Percentiles rank a stretch among this genome's conserved stretches.
Evolutionary conservation across 768 basidiomycete genomes (phyloP).

Genomic region (Russula vinacea): DNA sequence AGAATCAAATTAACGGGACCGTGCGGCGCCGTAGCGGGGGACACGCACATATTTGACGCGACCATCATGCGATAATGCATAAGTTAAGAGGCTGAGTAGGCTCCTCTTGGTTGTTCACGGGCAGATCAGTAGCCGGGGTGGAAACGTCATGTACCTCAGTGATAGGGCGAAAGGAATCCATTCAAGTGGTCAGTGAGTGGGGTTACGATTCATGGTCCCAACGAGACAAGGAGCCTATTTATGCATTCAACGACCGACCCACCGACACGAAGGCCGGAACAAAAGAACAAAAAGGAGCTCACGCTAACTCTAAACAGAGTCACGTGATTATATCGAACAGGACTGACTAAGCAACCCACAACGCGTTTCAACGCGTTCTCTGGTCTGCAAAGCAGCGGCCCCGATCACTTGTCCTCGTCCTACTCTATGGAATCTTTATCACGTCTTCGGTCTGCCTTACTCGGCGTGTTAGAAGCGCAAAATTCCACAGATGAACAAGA

Average conservation of each 20-base stretch:
- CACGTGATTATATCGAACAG: too few relatives aligned
- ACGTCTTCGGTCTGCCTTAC: conserved; percentile 52
- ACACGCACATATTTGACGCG: background rate
- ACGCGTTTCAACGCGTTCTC: too few relatives aligned
- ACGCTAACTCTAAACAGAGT: too few relatives aligned
- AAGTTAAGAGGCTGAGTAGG: fast-evolving
- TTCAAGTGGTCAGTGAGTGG: background rate
- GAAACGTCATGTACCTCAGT: background rate
- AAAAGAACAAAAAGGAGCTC: too few relatives aligned
- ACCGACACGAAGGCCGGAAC: too few relatives aligned
- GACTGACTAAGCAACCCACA: background rate
- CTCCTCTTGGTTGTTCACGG: background rate
- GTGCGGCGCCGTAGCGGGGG: background rate
- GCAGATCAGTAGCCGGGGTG: background rate
- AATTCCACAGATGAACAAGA: conserved; percentile 61
- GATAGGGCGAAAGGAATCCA: background rate
- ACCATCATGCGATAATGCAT: conserved; percentile 15
- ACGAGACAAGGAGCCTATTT: background rate
- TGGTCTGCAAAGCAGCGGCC: too few relatives aligned
- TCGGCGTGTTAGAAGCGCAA: conserved; percentile 47
- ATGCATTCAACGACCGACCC: background rate
- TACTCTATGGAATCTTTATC: conserved; percentile 56
- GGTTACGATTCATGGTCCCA: background rate
- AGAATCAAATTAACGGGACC: background rate
- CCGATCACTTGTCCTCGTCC: background rate